Base-by-base conservation (phyloP, 2,329 filamentous ascomycete species). In the Fusarium transvaalense region DNA sequence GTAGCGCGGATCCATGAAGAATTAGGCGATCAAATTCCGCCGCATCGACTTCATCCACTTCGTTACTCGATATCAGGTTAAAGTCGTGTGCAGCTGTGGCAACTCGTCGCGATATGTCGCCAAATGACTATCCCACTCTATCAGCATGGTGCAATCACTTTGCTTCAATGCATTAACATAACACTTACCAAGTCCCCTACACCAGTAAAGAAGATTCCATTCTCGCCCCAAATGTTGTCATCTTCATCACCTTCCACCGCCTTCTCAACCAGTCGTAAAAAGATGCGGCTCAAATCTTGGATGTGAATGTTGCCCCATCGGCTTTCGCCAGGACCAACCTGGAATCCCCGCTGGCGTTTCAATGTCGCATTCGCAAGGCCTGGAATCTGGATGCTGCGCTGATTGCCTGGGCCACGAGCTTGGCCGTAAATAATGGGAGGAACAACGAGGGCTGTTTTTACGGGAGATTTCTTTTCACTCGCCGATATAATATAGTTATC, bases 1-100 rank as follows among this genome's bases (percentile, higher is more conserved):
- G 87, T 7, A 84, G 76, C 9, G 85, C 76, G 42, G 79, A 77
- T 21, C 85, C 86, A 48, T 78, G 80, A 0, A 78, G 75, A 2
- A 80, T 76, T 15, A 83, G 71, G 12, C 78, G 76, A 47, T 83
- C 78, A 5, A 82, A 81, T 7, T 86, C 83, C 0, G 79, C 75
- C 2, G 74, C 60, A 19, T 74, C 66, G 10, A 76, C 43, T 74
- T 64, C 61, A 2, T 78, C 68, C 3, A 77, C 56, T 14, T 65
- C 56, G 6, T 56, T 56, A 6, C 48, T 68, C 0, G 65, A 27
- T 2, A 76, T 70, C 3, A 75, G 48, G 1, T 76, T 71, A 9
- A 74, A 61, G 23, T 72, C 55, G 1, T 48, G 47, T 2, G 77
- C 77, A 14, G 71, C 72, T 2, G 37, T 34, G 1, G 70, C 61